phyloP scores from a whole-genome alignment of 352 stramenopile species.

The Stephanocyclus meneghinianus region DNA sequence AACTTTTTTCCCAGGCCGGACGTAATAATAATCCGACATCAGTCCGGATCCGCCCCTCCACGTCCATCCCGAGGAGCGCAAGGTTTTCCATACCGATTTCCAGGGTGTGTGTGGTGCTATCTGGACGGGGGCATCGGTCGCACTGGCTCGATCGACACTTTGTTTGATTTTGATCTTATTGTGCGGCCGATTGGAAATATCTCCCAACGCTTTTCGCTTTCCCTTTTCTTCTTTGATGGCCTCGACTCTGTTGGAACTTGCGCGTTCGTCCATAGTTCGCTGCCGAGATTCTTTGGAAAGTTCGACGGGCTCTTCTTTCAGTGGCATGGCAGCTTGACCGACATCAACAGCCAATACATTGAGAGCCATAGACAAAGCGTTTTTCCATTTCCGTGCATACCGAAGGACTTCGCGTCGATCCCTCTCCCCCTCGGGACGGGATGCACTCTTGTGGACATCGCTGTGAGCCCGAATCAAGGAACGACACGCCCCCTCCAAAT shows the following conservation, averaged over 20 bases:
- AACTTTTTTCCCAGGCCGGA: constrained; percentile 30
- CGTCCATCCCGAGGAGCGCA: constrained; percentile 30
- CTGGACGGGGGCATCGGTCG: background rate
- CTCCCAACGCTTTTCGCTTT: background rate
- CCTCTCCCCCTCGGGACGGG: background rate
- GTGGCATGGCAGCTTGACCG: background rate
- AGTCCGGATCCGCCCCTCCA: constrained; percentile 30
- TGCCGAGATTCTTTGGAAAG: background rate
- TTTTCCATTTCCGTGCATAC: background rate
- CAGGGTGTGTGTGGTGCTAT: constrained; percentile 4
- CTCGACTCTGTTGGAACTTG: background rate
- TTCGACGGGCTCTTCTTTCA: background rate
- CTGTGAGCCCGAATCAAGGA: no score
- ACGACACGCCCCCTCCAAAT: constrained; percentile 15
- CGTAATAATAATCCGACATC: constrained; percentile 47
- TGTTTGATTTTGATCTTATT: background rate
- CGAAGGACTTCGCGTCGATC: background rate
- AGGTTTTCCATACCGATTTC: constrained; percentile 29
- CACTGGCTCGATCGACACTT: no score
- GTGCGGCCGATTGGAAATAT: background rate
- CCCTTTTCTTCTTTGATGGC: background rate
- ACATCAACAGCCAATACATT: constrained; percentile 1
- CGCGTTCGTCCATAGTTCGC: background rate
- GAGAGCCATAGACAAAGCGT: background rate
- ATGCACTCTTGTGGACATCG: no score